Evolutionary conservation across 2,329 filamentous ascomycete genomes (phyloP), one percentile per base, ranked within the genome.

Genomic region (Alternaria triticimaculans): DNA sequence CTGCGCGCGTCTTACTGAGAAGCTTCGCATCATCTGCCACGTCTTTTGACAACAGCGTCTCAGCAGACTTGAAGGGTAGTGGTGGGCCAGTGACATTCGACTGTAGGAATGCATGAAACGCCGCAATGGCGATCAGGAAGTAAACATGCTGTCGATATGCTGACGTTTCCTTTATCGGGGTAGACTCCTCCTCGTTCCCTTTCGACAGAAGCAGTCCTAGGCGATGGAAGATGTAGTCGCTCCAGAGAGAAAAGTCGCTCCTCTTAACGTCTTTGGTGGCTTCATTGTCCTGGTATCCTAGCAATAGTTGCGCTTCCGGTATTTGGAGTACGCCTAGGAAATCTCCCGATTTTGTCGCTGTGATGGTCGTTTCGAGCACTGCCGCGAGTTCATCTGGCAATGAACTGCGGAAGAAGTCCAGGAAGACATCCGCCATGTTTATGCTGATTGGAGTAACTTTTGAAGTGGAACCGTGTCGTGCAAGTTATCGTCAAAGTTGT

Each of bases 81-180:
- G 93, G 90, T 1, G 94, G 94, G 0, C 94, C 94, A 4, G 94
- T 97, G 58, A 96, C 92, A 76, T 93, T 97, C 1, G 89, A 89
- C 78, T 97, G 94, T 15, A 97, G 80, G 76, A 97, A 97, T 11
- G 90, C 88, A 74, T 93, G 87, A 11, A 97, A 84, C 2, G 90
- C 87, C 1, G 91, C 89, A 51, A 92, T 82, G 10, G 89, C 92
- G 33, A 91, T 82, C 48, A 87, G 82, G 58, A 88, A 82, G 49
- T 82, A 77, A 3, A 83, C 67, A 59, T 81, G 72, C 60, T 82
- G 81, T 20, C 74, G 78, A 62, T 82, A 82, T n/a, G 75, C 72
- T 26, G 76, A 65, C 15, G 75, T 78, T 62, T 81, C 76, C 53
- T 68, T 61, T 18, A 72, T 60, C 2, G 71, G 65, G 12, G 64